Evolutionary conservation across 164 flowering plant genomes (phyloP).

Genomic region (Euptelea pleiosperma): DNA sequence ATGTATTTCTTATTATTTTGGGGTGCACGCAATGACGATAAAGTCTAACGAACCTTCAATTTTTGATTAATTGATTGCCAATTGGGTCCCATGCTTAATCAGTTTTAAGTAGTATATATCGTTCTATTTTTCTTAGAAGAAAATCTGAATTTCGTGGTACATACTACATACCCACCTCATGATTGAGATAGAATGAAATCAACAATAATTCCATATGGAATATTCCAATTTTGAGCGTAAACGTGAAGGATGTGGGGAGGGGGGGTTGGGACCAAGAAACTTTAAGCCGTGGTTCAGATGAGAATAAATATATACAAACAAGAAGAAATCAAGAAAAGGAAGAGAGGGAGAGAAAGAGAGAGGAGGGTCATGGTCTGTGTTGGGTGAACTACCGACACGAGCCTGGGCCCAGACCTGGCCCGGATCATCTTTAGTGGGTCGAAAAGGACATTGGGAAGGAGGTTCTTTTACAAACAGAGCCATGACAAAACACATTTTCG

Average conservation of each 20-base stretch:
- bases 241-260: conserved; percentile 7
- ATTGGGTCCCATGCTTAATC: too few relatives aligned
- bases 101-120: too few relatives aligned
- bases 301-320: conserved; percentile 31
- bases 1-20: too few relatives aligned
- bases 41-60: too few relatives aligned
- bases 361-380: conserved; percentile 33
- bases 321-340: conserved; percentile 10
- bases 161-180: too few relatives aligned
- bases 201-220: background rate
- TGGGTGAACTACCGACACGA: conserved; percentile 44
- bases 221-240: background rate
- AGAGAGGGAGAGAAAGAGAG: conserved; percentile 4
- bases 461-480: conserved; percentile 11
- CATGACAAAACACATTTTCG: conserved; percentile 3
- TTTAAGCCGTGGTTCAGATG: conserved; percentile 18
- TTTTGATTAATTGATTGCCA: too few relatives aligned
- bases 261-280: conserved; percentile 9
- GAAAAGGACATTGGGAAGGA: conserved; percentile 1
- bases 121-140: too few relatives aligned
- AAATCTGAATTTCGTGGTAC: too few relatives aligned
- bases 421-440: conserved; percentile 17
- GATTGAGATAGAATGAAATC: too few relatives aligned
- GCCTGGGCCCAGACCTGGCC: conserved; percentile 14
- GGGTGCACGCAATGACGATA: too few relatives aligned